A percentile compares a stretch with the other conserved stretches of the same genome.
These are phyloP conservation scores for Boletus patriciae DNA, from an alignment of 768 basidiomycete species.

Conservation along the genomic window DNA sequence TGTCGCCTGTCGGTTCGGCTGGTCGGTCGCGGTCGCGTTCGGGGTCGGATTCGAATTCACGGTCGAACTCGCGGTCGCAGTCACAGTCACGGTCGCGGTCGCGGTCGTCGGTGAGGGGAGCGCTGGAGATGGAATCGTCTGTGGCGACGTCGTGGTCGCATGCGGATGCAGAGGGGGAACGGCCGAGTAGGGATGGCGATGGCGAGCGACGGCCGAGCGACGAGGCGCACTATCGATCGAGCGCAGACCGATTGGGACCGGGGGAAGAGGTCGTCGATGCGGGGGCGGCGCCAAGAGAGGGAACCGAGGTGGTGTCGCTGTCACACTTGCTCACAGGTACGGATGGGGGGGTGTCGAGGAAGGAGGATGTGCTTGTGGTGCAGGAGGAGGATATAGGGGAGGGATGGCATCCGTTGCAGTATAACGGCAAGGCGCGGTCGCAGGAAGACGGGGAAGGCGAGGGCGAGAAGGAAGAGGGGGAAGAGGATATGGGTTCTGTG, in stretches of 20 bases:
- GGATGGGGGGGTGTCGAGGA: conserved; percentile 14
- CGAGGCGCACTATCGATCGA: background rate
- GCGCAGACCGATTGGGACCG: background rate
- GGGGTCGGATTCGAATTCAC: conserved; percentile 6
- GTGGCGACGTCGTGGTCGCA: conserved; percentile 31
- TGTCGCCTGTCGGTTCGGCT: background rate
- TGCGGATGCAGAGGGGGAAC: conserved; percentile 11
- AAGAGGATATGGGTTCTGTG: conserved; percentile 16
- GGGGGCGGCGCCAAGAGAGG: background rate
- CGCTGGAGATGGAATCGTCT: conserved; percentile 23
- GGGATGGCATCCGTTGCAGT: conserved; percentile 29
- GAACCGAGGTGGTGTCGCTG: conserved; percentile 26
- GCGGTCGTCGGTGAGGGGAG: conserved; percentile 18
- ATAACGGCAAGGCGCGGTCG: conserved; percentile 9
- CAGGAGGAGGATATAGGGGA: conserved; percentile 28
- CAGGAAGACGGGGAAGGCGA: conserved; percentile 4
- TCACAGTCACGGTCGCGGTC: conserved; percentile 21
- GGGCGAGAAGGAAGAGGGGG: conserved; percentile 4
- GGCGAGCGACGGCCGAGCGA: conserved; percentile 5
- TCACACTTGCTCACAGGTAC: conserved; percentile 34
- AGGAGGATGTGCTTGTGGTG: conserved; percentile 21
- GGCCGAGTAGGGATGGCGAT: conserved; percentile 6
- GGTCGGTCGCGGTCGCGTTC: conserved; percentile 5
- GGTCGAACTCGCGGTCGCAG: conserved; percentile 5
- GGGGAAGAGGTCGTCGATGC: background rate